Evolutionary conservation across 345 rosid genomes (phyloP).

Genomic region (Ceriops tagal): DNA sequence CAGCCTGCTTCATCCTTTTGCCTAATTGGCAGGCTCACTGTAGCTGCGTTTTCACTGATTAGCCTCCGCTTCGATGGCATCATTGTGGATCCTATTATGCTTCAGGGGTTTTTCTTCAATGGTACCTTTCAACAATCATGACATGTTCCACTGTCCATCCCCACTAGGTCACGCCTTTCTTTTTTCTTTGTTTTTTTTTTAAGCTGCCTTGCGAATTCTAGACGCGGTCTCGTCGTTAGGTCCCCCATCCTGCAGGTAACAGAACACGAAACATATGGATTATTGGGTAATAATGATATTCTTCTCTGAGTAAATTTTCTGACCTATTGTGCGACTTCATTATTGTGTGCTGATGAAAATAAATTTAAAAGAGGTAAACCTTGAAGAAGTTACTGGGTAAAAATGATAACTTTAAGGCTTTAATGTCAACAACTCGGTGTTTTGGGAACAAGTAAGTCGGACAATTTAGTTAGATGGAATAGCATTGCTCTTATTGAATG

Average conservation of each 20-base stretch:
- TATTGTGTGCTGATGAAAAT: no score
- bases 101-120: slow-evolving; percentile 1
- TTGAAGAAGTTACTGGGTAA: no score
- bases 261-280: no score
- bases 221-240: not conserved
- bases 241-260: not conserved
- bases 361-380: no score
- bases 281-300: no score
- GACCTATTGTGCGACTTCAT: no score
- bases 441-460: no score
- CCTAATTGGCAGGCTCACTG: not conserved
- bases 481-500: no score
- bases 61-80: not conserved
- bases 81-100: not conserved
- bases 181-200: not conserved
- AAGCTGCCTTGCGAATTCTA: not conserved
- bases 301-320: no score
- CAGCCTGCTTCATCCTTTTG: not conserved
- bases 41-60: not conserved
- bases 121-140: not conserved
- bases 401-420: no score
- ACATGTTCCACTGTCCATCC: not conserved
- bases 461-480: no score
- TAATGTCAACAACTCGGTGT: no score
- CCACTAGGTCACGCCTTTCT: not conserved